phyloP scores from a whole-genome alignment of 164 flowering plant species.

The Umbellularia californica region DNA sequence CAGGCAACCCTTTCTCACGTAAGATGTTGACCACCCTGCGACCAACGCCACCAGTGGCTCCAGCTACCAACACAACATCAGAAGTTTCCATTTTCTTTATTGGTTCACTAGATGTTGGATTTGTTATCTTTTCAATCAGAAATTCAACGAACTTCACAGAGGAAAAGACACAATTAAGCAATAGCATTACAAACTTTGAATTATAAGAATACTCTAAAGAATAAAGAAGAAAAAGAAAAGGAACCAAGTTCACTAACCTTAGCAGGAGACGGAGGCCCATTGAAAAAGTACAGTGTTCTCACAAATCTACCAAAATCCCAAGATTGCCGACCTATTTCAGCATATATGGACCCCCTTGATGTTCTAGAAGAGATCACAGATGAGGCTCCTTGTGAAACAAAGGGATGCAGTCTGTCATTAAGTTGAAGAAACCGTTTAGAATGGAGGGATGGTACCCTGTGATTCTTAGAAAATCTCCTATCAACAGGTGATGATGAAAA shows the following conservation, averaged over 20 bases:
- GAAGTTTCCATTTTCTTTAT: constrained; percentile 57
- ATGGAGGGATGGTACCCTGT: constrained; percentile 27
- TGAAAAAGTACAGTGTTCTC: constrained; percentile 76
- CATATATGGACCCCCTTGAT: constrained; percentile 29
- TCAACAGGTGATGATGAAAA: constrained; percentile 29
- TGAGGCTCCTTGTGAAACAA: constrained; percentile 15
- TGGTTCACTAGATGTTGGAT: constrained; percentile 48
- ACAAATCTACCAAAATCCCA: constrained; percentile 95
- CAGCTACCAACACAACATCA: constrained; percentile 70
- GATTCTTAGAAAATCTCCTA: constrained; percentile 27
- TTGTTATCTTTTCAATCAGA: constrained; percentile 55
- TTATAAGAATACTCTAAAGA: not conserved
- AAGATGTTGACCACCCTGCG: constrained; percentile 81
- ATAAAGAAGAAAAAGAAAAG: not conserved
- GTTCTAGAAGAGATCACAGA: constrained; percentile 24
- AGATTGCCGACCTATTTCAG: constrained; percentile 50
- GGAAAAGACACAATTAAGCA: constrained; percentile 21
- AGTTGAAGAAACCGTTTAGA: constrained; percentile 56
- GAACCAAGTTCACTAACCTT: constrained; percentile 46
- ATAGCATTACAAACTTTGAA: not conserved
- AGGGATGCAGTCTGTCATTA: constrained; percentile 29
- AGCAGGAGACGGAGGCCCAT: constrained; percentile 86
- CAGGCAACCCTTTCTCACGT: constrained; percentile 67
- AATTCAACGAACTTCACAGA: constrained; percentile 64
- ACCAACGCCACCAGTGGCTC: constrained; percentile 98